Percentiles rank a stretch among this genome's conserved stretches.
These are phyloP conservation scores for Staphylotrichum tortipilum DNA, from an alignment of 495 filamentous ascomycete species.

Conservation along the genomic window DNA sequence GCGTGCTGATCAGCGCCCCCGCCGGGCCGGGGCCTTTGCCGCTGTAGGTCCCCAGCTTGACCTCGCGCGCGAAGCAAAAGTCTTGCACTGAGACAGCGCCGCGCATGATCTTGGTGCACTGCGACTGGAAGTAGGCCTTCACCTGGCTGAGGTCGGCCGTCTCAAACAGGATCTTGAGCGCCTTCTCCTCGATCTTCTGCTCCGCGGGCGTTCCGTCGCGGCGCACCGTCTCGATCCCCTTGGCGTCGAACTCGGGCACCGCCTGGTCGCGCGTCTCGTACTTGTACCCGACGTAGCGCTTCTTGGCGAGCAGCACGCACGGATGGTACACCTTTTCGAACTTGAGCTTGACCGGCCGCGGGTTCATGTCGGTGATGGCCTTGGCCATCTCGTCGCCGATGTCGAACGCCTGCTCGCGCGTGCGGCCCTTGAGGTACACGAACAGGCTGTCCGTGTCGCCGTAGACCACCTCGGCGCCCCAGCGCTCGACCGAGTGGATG, in stretches of 20 bases:
- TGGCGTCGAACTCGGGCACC: conserved; percentile 91
- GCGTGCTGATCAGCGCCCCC: conserved; percentile 77
- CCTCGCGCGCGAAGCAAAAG: conserved; percentile 89
- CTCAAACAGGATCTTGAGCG: conserved; percentile 73
- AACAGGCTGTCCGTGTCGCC: conserved; percentile 98
- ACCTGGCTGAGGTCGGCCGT: conserved; percentile 84
- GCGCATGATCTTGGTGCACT: conserved; percentile 90
- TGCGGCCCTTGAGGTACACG: conserved; percentile 79
- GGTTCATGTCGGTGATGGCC: conserved; percentile 81
- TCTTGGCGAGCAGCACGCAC: conserved; percentile 89
- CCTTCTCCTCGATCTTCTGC: conserved; percentile 96
- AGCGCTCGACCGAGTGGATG: conserved; percentile 77
- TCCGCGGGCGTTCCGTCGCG: conserved; percentile 91
- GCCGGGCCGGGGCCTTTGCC: conserved; percentile 65
- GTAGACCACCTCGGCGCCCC: conserved; percentile 95
- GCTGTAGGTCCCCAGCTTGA: conserved; percentile 84
- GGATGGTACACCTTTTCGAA: conserved; percentile 98
- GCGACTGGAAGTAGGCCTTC: conserved; percentile 81
- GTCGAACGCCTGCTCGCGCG: conserved; percentile 77
- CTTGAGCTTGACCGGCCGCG: conserved; percentile 87
- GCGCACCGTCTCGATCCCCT: conserved; percentile 94
- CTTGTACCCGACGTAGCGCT: conserved; percentile 96
- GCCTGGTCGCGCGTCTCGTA: conserved; percentile 73
- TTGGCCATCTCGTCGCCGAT: conserved; percentile 92
- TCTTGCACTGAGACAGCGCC: conserved; percentile 85